phyloP scores from a whole-genome alignment of 345 rosid species.

The Salix viminalis region DNA sequence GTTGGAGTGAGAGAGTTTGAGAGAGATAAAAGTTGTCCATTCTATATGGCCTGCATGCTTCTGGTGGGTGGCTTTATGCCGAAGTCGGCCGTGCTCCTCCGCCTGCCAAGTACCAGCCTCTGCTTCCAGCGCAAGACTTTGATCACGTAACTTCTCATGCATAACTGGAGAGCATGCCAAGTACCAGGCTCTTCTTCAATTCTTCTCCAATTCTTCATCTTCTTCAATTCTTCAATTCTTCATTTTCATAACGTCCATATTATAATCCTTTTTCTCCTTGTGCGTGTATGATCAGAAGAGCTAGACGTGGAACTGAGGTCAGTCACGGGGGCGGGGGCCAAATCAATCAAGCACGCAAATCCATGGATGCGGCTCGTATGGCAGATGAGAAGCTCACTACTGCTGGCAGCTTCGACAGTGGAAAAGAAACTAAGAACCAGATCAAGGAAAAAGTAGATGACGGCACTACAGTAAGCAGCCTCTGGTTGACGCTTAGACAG shows the following conservation, averaged over 20 bases:
- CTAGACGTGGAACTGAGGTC: neutral
- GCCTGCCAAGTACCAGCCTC: neutral
- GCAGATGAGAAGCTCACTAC: neutral
- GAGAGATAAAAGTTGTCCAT: neutral
- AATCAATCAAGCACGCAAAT: neutral
- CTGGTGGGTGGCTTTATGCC: neutral
- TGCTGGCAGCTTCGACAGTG: neutral
- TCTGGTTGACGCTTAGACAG: neutral
- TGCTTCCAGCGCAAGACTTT: neutral
- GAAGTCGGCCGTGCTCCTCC: neutral
- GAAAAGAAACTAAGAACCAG: neutral
- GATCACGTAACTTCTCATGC: neutral
- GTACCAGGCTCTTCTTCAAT: neutral
- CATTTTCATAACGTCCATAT: neutral
- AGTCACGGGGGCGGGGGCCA: neutral
- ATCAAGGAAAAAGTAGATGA: neutral
- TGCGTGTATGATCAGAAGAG: neutral
- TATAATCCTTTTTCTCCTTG: neutral
- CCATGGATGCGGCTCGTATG: neutral
- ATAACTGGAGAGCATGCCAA: neutral
- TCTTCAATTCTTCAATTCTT: neutral
- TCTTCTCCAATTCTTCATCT: neutral
- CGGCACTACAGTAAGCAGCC: neutral
- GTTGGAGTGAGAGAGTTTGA: neutral
- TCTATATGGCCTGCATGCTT: neutral